Percentiles rank a stretch among this genome's conserved stretches.
phyloP scores from a whole-genome alignment of 1,284 basidiomycete species.

The Melampsora larici-populina region DNA sequence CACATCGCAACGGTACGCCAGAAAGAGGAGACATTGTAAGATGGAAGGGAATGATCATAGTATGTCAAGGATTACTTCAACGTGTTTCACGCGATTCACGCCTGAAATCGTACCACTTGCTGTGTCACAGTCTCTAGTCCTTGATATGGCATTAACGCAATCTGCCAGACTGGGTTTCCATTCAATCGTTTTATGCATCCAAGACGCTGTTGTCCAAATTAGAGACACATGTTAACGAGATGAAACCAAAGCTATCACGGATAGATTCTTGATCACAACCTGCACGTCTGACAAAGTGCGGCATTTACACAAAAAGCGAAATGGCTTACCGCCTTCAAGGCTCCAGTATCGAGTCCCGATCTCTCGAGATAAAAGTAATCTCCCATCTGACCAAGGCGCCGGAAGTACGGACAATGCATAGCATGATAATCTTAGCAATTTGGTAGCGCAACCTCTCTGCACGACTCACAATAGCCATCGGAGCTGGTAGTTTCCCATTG shows the following conservation, averaged over 20 bases:
- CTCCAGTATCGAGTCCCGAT: conserved; percentile 5
- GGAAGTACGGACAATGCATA: too few species aligned
- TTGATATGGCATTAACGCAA: conserved; percentile 8
- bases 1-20: too few species aligned
- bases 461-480: conserved; percentile 33
- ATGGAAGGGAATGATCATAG: too few species aligned
- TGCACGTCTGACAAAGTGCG: background rate
- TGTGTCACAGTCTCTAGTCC: conserved; percentile 35
- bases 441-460: too few species aligned
- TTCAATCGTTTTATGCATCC: background rate
- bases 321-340: conserved; percentile 21
- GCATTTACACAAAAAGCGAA: too few species aligned
- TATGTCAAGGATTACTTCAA: too few species aligned
- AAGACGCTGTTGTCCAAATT: conserved; percentile 7
- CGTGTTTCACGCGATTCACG: background rate
- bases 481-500: conserved; percentile 18
- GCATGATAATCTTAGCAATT: too few species aligned
- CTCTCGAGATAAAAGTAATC: conserved; percentile 27
- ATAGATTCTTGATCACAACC: background rate
- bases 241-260: background rate
- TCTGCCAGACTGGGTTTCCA: conserved; percentile 39
- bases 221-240: background rate
- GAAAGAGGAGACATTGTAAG: background rate
- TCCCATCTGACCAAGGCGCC: background rate
- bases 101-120: conserved; percentile 15